Conservation (phyloP, 1,284 basidiomycete genomes). For the Golubevia pallescens region DNA sequence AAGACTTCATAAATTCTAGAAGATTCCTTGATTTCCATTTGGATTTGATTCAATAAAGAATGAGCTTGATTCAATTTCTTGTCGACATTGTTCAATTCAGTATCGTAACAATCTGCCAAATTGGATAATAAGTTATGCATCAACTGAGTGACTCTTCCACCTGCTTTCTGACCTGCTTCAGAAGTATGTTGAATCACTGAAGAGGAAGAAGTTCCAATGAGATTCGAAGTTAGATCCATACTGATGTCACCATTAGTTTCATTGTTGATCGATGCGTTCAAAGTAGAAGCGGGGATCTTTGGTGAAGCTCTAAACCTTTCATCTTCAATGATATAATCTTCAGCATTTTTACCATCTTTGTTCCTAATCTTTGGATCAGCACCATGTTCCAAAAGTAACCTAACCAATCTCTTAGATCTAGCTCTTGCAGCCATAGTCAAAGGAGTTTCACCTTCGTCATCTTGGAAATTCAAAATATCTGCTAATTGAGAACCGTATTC, state of each 20-base stretch:
- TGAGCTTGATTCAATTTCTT: slow-evolving; percentile 57
- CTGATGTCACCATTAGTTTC: too few species aligned
- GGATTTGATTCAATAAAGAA: slow-evolving; percentile 55
- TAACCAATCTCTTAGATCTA: slow-evolving; percentile 93
- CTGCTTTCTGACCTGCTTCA: slow-evolving; percentile 60
- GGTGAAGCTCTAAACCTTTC: slow-evolving; percentile 94
- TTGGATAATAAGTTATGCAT: slow-evolving; percentile 55
- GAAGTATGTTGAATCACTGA: slow-evolving; percentile 55
- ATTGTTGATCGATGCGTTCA: too few species aligned
- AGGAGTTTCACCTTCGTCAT: slow-evolving; percentile 98
- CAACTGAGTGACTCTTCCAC: slow-evolving; percentile 46
- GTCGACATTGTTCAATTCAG: slow-evolving; percentile 47
- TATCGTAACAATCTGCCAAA: slow-evolving; percentile 60
- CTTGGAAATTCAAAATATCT: slow-evolving; percentile 99
- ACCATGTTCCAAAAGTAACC: slow-evolving; percentile 92
- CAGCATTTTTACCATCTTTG: slow-evolving; percentile 92
- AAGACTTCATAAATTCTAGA: slow-evolving; percentile 38
- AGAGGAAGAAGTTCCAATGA: too few species aligned
- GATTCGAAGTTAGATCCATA: too few species aligned
- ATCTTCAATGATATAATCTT: slow-evolving; percentile 98
- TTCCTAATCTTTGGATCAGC: slow-evolving; percentile 96
- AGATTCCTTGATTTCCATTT: slow-evolving; percentile 57
- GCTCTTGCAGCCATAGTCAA: slow-evolving; percentile 95
- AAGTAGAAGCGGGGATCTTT: too few species aligned
- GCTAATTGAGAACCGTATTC: slow-evolving; percentile 96